These are phyloP conservation scores for Helotiales sp. DNA, from an alignment of 2,329 filamentous ascomycete species.

Conservation along the genomic window DNA sequence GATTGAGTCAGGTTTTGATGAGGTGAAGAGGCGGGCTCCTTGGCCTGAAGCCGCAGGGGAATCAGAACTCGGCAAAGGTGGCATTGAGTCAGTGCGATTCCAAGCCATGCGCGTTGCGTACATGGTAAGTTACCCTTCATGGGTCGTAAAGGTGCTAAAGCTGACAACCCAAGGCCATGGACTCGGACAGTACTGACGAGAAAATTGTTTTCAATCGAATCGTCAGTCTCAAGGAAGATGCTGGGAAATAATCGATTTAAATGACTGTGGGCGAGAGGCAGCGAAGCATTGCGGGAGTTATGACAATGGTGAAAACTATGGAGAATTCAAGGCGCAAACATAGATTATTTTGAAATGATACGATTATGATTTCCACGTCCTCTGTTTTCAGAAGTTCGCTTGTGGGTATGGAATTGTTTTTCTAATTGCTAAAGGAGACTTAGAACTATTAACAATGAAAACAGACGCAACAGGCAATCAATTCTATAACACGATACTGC, in stretches of 20 bases:
- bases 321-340: constrained; percentile 1
- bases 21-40: constrained; percentile 70
- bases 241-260: constrained; percentile 54
- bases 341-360: not conserved
- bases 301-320: not conserved
- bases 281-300: constrained; percentile 18
- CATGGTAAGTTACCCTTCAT: constrained; percentile 30
- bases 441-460: too few species aligned
- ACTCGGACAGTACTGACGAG: constrained; percentile 76
- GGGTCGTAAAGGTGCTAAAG: not conserved
- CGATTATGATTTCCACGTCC: too few species aligned
- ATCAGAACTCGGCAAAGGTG: constrained; percentile 58
- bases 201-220: constrained; percentile 88
- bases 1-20: constrained; percentile 80
- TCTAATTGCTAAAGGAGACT: too few species aligned
- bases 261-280: not conserved
- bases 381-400: not conserved
- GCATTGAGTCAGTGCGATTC: constrained; percentile 79
- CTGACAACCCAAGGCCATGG: constrained; percentile 53
- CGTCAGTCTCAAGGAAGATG: constrained; percentile 86
- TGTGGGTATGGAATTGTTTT: too few species aligned
- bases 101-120: constrained; percentile 89
- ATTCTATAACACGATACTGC: too few species aligned
- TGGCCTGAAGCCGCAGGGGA: constrained; percentile 78
- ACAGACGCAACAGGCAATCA: too few species aligned